A percentile compares a stretch with the other conserved stretches of the same genome.
Conservation (phyloP, 768 basidiomycete species). For the Hebeloma cylindrosporum region DNA sequence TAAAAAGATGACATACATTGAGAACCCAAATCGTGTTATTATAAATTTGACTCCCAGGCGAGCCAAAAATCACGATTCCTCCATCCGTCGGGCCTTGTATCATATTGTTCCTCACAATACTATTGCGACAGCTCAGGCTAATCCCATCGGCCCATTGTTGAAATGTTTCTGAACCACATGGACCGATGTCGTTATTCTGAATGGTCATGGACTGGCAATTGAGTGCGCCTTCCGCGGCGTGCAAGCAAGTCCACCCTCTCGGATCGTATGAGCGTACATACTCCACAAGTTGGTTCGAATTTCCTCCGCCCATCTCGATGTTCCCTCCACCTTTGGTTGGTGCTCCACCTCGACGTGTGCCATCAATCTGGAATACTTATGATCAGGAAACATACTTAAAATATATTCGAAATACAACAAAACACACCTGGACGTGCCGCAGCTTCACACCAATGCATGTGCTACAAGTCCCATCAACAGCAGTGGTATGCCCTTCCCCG, state of each 20-base stretch:
- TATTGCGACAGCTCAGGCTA: constrained; percentile 66
- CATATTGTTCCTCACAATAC: constrained; percentile 65
- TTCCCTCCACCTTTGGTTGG: constrained; percentile 67
- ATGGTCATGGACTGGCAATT: constrained; percentile 63
- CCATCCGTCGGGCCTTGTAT: constrained; percentile 76
- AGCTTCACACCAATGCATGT: constrained; percentile 61
- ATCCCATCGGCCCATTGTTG: constrained; percentile 85
- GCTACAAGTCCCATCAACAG: constrained; percentile 64
- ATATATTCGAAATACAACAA: not conserved
- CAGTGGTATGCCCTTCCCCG: constrained; percentile 69
- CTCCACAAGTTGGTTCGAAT: constrained; percentile 71
- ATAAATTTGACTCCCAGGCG: constrained; percentile 69
- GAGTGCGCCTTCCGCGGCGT: constrained; percentile 67
- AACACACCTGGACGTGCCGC: constrained; percentile 67
- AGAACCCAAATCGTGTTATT: constrained; percentile 78
- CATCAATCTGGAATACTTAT: constrained; percentile 57
- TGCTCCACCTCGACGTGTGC: constrained; percentile 55
- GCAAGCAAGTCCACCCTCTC: constrained; percentile 81
- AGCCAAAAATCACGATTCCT: constrained; percentile 75
- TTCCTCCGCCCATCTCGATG: constrained; percentile 83
- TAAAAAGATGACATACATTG: constrained; percentile 43
- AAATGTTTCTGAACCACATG: constrained; percentile 63
- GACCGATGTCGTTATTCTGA: constrained; percentile 83
- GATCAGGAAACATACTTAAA: not conserved
- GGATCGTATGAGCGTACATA: constrained; percentile 76